Evolutionary conservation across 2,329 filamentous ascomycete genomes (phyloP).

Genomic region (Fonsecaea multimorphosa): DNA sequence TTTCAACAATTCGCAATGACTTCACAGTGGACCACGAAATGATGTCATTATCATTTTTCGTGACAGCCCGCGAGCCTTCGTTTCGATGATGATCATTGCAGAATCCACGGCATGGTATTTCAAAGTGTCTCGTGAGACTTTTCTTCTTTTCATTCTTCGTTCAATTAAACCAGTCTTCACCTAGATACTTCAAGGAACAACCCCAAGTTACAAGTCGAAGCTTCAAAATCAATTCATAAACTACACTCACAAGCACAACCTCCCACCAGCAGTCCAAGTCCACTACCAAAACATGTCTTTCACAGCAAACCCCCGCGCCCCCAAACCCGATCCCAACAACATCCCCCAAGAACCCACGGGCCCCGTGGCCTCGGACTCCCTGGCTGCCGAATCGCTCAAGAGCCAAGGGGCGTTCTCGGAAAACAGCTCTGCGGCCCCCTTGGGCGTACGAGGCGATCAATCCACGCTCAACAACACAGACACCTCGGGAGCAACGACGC

Average conservation of each 20-base stretch:
- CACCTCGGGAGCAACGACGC: constrained; percentile 58
- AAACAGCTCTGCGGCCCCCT: constrained; percentile 62
- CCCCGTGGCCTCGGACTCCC: constrained; percentile 69
- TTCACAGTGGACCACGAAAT: constrained; percentile 19
- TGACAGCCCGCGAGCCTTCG: too few species aligned
- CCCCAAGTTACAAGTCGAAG: neutral
- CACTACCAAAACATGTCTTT: constrained; percentile 38
- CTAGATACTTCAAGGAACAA: too few species aligned
- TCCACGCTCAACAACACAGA: constrained; percentile 64
- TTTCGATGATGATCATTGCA: neutral
- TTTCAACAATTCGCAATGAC: constrained; percentile 15
- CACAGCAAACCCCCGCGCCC: constrained; percentile 33
- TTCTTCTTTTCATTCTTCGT: neutral
- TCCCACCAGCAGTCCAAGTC: too few species aligned
- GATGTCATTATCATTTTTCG: constrained; percentile 14
- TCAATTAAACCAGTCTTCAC: too few species aligned
- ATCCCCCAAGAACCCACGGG: constrained; percentile 69
- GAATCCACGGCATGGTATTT: neutral
- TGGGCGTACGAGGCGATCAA: constrained; percentile 57
- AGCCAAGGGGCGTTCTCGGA: constrained; percentile 65
- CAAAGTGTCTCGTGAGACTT: neutral
- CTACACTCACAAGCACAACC: neutral
- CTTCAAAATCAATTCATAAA: too few species aligned
- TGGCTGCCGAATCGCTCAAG: constrained; percentile 74
- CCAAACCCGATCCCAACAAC: constrained; percentile 56